These are phyloP conservation scores for Didymella sp. DNA, from an alignment of 2,329 filamentous ascomycete genomes.

Conservation along the genomic window DNA sequence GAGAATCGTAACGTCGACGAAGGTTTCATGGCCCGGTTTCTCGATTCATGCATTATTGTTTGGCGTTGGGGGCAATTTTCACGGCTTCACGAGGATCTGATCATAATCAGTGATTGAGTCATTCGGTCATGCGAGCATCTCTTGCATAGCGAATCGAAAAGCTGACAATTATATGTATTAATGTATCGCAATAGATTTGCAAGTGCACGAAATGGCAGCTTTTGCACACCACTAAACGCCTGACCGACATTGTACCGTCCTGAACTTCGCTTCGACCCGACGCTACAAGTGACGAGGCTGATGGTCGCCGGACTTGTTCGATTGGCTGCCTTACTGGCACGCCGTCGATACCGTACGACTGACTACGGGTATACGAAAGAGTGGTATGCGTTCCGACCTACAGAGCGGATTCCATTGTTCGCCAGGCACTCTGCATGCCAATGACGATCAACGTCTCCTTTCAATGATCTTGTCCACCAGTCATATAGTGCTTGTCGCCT, in stretches of 20 bases:
- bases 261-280: neutral
- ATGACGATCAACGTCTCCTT: too few relatives aligned
- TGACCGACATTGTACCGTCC: neutral
- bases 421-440: too few relatives aligned
- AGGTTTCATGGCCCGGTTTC: neutral
- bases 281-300: too few relatives aligned
- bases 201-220: neutral
- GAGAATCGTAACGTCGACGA: conserved; percentile 5
- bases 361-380: too few relatives aligned
- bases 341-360: too few relatives aligned
- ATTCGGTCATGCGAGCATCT: conserved; percentile 24
- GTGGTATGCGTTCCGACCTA: too few relatives aligned
- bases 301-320: too few relatives aligned
- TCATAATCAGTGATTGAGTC: conserved; percentile 5
- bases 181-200: neutral
- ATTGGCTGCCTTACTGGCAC: too few relatives aligned
- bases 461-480: too few relatives aligned
- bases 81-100: conserved; percentile 8
- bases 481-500: too few relatives aligned
- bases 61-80: conserved; percentile 26
- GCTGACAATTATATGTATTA: conserved; percentile 3
- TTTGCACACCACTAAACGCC: neutral
- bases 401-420: too few relatives aligned
- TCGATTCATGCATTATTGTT: conserved; percentile 27
- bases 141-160: conserved; percentile 25